phyloP scores from a whole-genome alignment of 768 basidiomycete species.

The Suillus placidus region DNA sequence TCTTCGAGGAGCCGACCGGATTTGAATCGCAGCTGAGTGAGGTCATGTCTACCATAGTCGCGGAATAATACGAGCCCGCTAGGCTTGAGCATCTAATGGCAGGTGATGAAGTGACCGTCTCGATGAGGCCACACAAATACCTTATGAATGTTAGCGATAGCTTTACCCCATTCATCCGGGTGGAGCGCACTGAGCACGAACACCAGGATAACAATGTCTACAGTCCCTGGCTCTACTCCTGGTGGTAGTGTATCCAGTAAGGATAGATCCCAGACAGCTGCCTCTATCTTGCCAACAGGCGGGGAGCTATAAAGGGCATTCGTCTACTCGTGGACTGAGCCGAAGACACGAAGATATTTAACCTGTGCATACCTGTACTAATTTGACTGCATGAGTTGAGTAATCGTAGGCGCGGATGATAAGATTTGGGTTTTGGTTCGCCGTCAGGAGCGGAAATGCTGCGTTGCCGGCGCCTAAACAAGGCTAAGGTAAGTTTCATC shows the following conservation, averaged over 20 bases:
- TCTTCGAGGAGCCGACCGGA: constrained; percentile 84
- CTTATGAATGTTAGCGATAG: constrained; percentile 77
- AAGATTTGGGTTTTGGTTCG: constrained; percentile 81
- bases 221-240: constrained; percentile 62
- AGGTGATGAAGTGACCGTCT: constrained; percentile 1
- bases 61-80: constrained; percentile 83
- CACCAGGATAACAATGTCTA: constrained; percentile 89
- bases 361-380: constrained; percentile 71
- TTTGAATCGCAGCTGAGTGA: constrained; percentile 95
- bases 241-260: constrained; percentile 61
- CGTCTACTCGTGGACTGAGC: constrained; percentile 43
- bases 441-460: constrained; percentile 82
- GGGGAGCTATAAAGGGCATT: constrained; percentile 72
- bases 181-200: constrained; percentile 95
- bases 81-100: constrained; percentile 85
- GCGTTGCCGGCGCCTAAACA: constrained; percentile 89
- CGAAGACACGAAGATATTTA: neutral
- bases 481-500: constrained; percentile 9
- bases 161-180: constrained; percentile 87
- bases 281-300: constrained; percentile 68
- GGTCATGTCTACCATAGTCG: constrained; percentile 94
- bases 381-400: constrained; percentile 82
- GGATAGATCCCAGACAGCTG: constrained; percentile 91
- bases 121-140: constrained; percentile 38
- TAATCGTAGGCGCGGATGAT: constrained; percentile 87